These are phyloP conservation scores for Saccharomycopsis capsularis DNA, from an alignment of 805 yeast genomes.

Conservation along the genomic window DNA sequence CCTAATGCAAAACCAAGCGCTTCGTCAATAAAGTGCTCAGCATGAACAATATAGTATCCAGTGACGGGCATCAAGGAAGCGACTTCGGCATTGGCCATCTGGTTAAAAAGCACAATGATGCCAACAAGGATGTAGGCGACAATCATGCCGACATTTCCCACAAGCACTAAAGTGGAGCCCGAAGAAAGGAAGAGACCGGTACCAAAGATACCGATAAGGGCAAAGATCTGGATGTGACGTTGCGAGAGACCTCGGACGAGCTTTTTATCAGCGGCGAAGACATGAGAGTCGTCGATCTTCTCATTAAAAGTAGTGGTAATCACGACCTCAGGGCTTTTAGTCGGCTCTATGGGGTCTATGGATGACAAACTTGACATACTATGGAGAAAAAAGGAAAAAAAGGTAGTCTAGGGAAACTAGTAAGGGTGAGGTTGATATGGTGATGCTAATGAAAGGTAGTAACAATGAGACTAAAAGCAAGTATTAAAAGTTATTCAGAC, in stretches of 20 bases:
- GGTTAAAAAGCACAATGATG: background rate
- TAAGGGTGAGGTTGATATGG: too few species aligned
- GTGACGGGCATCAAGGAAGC: background rate
- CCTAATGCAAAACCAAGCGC: background rate
- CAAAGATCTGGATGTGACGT: background rate
- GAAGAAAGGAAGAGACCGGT: background rate
- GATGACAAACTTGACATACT: too few species aligned
- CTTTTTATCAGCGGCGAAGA: background rate
- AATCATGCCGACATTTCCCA: background rate
- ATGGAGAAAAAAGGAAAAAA: too few species aligned
- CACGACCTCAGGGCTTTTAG: too few species aligned
- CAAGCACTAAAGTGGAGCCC: background rate
- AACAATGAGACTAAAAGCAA: too few species aligned
- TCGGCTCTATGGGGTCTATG: too few species aligned
- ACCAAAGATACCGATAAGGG: background rate
- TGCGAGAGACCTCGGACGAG: background rate
- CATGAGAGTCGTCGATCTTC: background rate
- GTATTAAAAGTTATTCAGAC: too few species aligned
- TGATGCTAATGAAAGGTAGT: too few species aligned
- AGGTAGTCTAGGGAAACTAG: too few species aligned
- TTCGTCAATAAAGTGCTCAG: background rate
- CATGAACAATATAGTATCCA: background rate
- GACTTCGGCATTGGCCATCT: background rate
- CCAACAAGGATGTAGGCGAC: background rate
- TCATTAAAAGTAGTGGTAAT: background rate